Conservation (phyloP, 1,139 yeast species). For the Candida mesenterica region DNA sequence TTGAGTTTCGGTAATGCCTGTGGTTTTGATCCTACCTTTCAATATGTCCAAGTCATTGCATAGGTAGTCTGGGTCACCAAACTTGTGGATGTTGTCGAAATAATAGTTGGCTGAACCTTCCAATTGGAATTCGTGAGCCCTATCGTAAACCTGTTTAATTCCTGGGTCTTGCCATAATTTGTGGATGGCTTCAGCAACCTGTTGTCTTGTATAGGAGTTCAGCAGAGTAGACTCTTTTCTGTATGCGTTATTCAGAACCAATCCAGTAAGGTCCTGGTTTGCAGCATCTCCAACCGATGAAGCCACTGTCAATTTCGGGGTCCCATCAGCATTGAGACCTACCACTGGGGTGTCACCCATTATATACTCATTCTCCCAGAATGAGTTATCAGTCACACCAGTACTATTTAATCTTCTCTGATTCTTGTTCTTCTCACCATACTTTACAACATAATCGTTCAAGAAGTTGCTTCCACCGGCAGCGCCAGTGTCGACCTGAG, state of each 20-base stretch:
- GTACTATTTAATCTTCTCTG: constrained; percentile 54
- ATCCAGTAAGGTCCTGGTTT: constrained; percentile 14
- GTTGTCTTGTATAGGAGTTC: constrained; percentile 21
- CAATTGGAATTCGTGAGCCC: constrained; percentile 76
- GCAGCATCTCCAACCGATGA: constrained; percentile 10
- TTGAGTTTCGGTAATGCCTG: constrained; percentile 88
- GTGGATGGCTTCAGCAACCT: constrained; percentile 67
- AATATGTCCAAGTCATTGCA: constrained; percentile 83
- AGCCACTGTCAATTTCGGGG: no score
- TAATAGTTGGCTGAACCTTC: constrained; percentile 80
- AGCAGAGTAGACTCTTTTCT: neutral
- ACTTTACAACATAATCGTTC: constrained; percentile 63
- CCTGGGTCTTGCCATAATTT: constrained; percentile 76
- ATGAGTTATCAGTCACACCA: constrained; percentile 38
- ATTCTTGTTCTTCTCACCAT: constrained; percentile 53
- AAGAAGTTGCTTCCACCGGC: constrained; percentile 69
- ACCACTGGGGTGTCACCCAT: constrained; percentile 6
- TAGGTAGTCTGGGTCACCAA: constrained; percentile 61
- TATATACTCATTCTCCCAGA: constrained; percentile 9
- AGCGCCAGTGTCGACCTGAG: constrained; percentile 60
- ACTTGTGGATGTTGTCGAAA: constrained; percentile 64
- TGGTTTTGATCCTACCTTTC: constrained; percentile 89
- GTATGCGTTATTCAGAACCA: constrained; percentile 11
- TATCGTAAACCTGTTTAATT: constrained; percentile 54
- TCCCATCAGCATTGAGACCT: no score